Evolutionary conservation across 129 eudicot species (phyloP).

Genomic region (Flaveria ramosissima): DNA sequence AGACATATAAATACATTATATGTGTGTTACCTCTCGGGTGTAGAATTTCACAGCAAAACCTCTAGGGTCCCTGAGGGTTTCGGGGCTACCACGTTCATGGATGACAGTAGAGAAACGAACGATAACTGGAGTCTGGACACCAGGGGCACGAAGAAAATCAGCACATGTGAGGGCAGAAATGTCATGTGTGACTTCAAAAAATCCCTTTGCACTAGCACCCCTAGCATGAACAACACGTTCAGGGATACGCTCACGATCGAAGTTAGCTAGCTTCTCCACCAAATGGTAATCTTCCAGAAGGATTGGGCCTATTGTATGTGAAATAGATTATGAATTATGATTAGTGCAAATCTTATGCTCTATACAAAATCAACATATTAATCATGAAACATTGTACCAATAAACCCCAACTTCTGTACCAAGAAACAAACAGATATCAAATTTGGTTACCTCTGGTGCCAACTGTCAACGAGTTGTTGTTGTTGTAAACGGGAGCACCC

Average conservation of each 20-base stretch:
- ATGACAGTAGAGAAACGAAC: slow-evolving; percentile 90
- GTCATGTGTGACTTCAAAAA: slow-evolving; percentile 43
- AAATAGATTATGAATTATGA: neutral
- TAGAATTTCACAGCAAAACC: slow-evolving; percentile 90
- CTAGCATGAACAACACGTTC: slow-evolving; percentile 93
- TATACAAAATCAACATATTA: neutral
- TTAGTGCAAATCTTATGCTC: neutral
- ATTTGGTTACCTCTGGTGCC: slow-evolving; percentile 61
- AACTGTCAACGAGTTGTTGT: slow-evolving; percentile 64
- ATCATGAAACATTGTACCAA: neutral
- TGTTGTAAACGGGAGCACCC: slow-evolving; percentile 80
- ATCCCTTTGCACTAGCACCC: slow-evolving; percentile 39
- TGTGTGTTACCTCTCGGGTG: slow-evolving; percentile 68
- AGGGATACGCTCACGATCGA: slow-evolving; percentile 84
- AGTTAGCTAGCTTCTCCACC: slow-evolving; percentile 84
- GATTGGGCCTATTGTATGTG: slow-evolving; percentile 60
- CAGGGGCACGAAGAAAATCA: slow-evolving; percentile 84
- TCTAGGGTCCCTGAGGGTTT: slow-evolving; percentile 84
- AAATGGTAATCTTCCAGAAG: slow-evolving; percentile 92
- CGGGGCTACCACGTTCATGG: slow-evolving; percentile 92
- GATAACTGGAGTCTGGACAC: slow-evolving; percentile 84
- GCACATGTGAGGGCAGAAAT: slow-evolving; percentile 77
- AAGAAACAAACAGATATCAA: neutral
- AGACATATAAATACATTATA: neutral
- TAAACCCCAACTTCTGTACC: slow-evolving; percentile 11